These are phyloP conservation scores for Aspergillus sp. DNA, from an alignment of 2,329 filamentous ascomycete species.

Conservation along the genomic window DNA sequence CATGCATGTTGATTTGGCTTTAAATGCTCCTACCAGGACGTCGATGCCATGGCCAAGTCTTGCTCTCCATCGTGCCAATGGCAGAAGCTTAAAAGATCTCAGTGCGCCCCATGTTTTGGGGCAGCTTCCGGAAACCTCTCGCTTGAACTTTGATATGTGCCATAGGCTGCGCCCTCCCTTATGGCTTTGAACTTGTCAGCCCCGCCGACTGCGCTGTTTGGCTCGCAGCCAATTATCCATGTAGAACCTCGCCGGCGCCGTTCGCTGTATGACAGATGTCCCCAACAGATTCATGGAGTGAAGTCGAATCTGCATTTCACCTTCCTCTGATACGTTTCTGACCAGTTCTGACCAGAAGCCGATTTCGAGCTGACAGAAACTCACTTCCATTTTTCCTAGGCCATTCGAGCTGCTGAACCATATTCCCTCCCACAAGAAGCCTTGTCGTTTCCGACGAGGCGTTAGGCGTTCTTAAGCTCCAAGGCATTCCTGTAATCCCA, in stretches of 20 bases:
- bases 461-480: not conserved
- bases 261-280: not conserved
- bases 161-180: not conserved
- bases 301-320: not conserved
- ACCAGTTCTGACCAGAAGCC: not conserved
- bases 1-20: not conserved
- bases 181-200: not conserved
- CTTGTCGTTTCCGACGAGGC: not conserved
- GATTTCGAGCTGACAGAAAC: conserved; percentile 5
- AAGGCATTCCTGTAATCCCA: not conserved
- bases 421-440: not conserved
- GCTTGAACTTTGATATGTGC: not conserved
- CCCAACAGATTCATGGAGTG: not conserved
- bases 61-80: not conserved
- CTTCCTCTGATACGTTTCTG: not conserved
- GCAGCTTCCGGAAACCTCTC: not conserved
- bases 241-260: not conserved
- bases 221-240: conserved; percentile 7
- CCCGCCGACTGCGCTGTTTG: conserved; percentile 10
- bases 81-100: not conserved
- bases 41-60: not conserved
- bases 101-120: not conserved
- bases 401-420: not conserved
- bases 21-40: not conserved
- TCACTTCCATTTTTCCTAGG: not conserved